Conservation (phyloP, 2,329 filamentous ascomycete species). For the Escovopsis sp. region DNA sequence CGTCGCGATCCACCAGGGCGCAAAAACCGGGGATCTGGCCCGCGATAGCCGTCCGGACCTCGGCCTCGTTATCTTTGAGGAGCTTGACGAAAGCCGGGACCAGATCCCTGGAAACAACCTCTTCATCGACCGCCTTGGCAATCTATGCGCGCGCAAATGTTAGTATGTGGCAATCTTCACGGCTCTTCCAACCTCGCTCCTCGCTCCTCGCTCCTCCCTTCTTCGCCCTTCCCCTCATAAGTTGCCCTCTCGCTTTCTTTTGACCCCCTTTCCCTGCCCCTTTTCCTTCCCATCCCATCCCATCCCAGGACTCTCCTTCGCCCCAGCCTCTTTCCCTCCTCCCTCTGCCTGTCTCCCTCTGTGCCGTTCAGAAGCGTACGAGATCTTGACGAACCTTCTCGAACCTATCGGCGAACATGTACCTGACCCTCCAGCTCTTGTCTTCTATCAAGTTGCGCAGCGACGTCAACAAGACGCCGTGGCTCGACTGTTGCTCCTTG, state of each 20-base stretch:
- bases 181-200: too few species aligned
- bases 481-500: conserved; percentile 94
- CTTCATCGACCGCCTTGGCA: conserved; percentile 94
- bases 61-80: conserved; percentile 92
- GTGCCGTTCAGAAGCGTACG: too few species aligned
- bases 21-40: conserved; percentile 98
- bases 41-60: conserved; percentile 91
- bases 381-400: conserved; percentile 55
- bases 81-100: conserved; percentile 96
- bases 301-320: too few species aligned
- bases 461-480: conserved; percentile 81
- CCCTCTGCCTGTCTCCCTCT: too few species aligned
- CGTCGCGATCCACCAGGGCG: conserved; percentile 69
- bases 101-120: conserved; percentile 84
- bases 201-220: too few species aligned
- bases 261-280: too few species aligned
- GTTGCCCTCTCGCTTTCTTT: too few species aligned
- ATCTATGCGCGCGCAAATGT: conserved; percentile 44
- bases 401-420: conserved; percentile 97
- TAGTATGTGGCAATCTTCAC: too few species aligned
- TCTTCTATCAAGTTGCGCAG: conserved; percentile 91
- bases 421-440: conserved; percentile 97
- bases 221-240: too few species aligned
- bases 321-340: neutral
- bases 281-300: too few species aligned